Evolutionary conservation across 306 rosid genomes (phyloP), one percentile per base, ranked within the genome.

Genomic region (Medicago lupulina): DNA sequence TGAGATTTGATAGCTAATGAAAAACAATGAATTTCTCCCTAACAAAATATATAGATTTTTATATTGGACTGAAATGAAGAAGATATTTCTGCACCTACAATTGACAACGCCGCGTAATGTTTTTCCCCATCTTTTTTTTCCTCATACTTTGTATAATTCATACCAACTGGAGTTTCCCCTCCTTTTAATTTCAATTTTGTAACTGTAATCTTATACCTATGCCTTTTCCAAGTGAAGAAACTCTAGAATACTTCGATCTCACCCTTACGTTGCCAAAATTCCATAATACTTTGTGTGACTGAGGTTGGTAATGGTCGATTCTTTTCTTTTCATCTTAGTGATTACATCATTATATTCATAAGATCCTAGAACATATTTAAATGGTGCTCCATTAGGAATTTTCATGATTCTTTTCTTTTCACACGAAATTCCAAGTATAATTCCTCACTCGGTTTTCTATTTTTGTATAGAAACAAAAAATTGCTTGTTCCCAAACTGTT

Each of bases 221-320:
- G 51, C 36, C 53, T 76, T 49, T 43, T 44, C 62, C 17, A 36
- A 44, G 70, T 54, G 64, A 75, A 71, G 70, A 64, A 55, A 28
- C 31, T 28, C 34, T 57, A 76, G 85, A 77, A 82, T 82, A 58
- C 85, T 77, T 82, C 40, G 76, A 77, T 59, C 25, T 60, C 71
- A 77, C 85, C 72, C 82, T 71, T 82, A 72, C 38, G 46, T 31
- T 47, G 53, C 79, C 79, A 23, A 77, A 72, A 77, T 77, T 67
- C 82, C 71, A 67, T 13, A 69, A 59, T 23, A 5, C 73, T 47
- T 23, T 67, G 38, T 82, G 62, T 40, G 16, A 39, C 47, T 31
- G 9, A 66, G 60, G 25, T 66, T 46, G 66, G 82, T 66, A 53
- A 70, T 76, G 60, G 76, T 57, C 21, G 82, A 82, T 82, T 82